Percentiles rank a stretch among this genome's conserved stretches.
Conservation (phyloP, 2,329 filamentous ascomycete genomes). For the Leptosphaerulina australis region DNA sequence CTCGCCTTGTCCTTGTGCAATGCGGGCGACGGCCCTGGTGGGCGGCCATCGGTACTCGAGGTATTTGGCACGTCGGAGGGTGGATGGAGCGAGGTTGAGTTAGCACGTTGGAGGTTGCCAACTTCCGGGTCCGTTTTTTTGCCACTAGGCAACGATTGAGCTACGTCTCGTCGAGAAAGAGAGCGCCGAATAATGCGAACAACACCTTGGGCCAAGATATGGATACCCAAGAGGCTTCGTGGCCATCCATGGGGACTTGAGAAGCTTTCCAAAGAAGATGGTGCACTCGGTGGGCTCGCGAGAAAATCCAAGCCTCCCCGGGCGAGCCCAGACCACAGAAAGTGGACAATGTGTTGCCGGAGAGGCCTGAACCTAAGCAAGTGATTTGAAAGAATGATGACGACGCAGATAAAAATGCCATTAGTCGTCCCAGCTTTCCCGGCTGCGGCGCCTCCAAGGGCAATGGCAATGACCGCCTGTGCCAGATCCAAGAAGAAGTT, state of each 20-base stretch:
- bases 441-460: slow-evolving; percentile 79
- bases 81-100: slow-evolving; percentile 46
- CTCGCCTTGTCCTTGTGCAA: slow-evolving; percentile 64
- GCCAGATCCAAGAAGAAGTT: slow-evolving; percentile 87
- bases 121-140: slow-evolving; percentile 66
- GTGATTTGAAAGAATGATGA: slow-evolving; percentile 65
- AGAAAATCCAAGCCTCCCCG: slow-evolving; percentile 50
- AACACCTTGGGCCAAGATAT: slow-evolving; percentile 75
- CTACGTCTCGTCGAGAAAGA: slow-evolving; percentile 46
- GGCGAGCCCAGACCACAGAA: slow-evolving; percentile 49
- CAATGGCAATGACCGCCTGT: slow-evolving; percentile 91
- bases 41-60: slow-evolving; percentile 56
- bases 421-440: slow-evolving; percentile 71
- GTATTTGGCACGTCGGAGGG: slow-evolving; percentile 58
- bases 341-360: slow-evolving; percentile 50
- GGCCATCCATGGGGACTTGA: slow-evolving; percentile 66
- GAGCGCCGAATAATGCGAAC: slow-evolving; percentile 68
- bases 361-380: slow-evolving; percentile 60
- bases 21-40: slow-evolving; percentile 58
- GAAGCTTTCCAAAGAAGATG: slow-evolving; percentile 45
- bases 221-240: slow-evolving; percentile 72
- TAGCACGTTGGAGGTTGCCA: slow-evolving; percentile 48
- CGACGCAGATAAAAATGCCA: slow-evolving; percentile 73
- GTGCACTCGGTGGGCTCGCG: slow-evolving; percentile 46
- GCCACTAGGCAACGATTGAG: slow-evolving; percentile 42